Evolutionary conservation across 495 filamentous ascomycete species (phyloP), one percentile per base, ranked within the genome.

Genomic region (Aspergillus funiculosus): DNA sequence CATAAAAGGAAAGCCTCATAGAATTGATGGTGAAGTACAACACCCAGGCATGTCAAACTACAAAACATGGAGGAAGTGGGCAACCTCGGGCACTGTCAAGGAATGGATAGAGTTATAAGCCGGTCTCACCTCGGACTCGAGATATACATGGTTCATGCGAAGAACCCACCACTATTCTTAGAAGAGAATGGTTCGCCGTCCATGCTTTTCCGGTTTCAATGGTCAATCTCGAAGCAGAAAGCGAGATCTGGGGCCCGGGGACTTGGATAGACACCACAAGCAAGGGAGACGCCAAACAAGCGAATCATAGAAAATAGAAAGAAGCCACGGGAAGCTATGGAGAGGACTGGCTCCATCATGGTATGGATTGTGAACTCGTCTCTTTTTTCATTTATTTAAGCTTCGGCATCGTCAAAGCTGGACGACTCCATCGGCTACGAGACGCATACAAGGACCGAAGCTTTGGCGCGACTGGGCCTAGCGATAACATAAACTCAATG

Each of bases 221-320:
- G 56, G 17, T 45, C 26, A 45, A 37, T 25, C 19, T 44, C 42
- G 28, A 58, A 57, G 58, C 53, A 57, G 39, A 60, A 39, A 27
- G 36, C 35, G 38, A 52, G 57, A 58, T 62, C 58, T 58, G 52
- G 59, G n/a, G n/a, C n/a, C n/a, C n/a, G n/a, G n/a, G n/a, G n/a
- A n/a, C n/a, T n/a, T 53, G 15, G 26, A 46, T 27, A 43, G 42
- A 24, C 39, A 19, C 44, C 39, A 42, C 39, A 56, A 50, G 57
- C 51, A 57, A 60, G 57, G 49, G 53, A 37, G 48, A 34, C 35
- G 31, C 19, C 31, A 43, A 54, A 52, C 46, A 46, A 53, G 43
- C 49, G 49, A 46, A 50, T 53, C 27, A 46, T 51, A 21, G 40
- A 39, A 34, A 49, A 46, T 51, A 21, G 40, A 39, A 34, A 49